Evolutionary conservation across 768 basidiomycete species (phyloP).

Genomic region (Lentinula boryana): DNA sequence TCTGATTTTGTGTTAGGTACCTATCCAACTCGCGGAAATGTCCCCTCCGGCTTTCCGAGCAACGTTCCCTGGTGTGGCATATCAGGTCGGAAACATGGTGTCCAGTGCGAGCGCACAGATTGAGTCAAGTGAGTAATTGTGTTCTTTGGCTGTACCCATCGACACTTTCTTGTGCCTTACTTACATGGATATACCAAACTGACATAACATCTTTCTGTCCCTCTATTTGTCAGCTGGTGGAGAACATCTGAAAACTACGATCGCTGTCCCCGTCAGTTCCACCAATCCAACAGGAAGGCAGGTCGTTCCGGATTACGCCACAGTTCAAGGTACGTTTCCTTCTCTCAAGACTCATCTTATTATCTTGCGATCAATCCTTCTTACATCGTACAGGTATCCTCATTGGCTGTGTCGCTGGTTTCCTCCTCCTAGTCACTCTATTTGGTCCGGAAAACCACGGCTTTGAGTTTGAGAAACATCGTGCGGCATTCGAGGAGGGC

Average conservation of each 20-base stretch:
- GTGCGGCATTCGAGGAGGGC: slow-evolving; percentile 75
- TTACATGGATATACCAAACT: too few species aligned
- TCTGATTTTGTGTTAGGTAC: slow-evolving; percentile 29
- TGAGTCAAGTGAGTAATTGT: slow-evolving; percentile 40
- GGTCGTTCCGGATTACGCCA: slow-evolving; percentile 61
- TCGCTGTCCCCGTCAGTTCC: slow-evolving; percentile 28
- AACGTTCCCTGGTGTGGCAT: slow-evolving; percentile 80
- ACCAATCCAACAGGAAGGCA: slow-evolving; percentile 13
- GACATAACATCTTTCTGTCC: too few species aligned
- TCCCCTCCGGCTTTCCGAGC: slow-evolving; percentile 87
- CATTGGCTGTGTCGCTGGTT: slow-evolving; percentile 76
- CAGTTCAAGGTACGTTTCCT: slow-evolving; percentile 53
- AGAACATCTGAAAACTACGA: slow-evolving; percentile 44
- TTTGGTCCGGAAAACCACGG: slow-evolving; percentile 76
- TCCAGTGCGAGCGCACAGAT: slow-evolving; percentile 76
- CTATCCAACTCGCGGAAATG: slow-evolving; percentile 78
- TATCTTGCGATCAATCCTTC: background rate
- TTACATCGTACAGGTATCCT: slow-evolving; percentile 40
- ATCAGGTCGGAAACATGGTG: slow-evolving; percentile 78
- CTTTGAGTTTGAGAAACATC: slow-evolving; percentile 79
- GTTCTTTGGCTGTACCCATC: too few species aligned
- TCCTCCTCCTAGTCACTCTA: slow-evolving; percentile 68
- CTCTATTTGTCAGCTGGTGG: slow-evolving; percentile 36
- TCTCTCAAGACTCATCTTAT: background rate
- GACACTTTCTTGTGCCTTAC: too few species aligned